These are phyloP conservation scores for Neofusicoccum cordaticola DNA, from an alignment of 2,329 filamentous ascomycete genomes.

Conservation along the genomic window DNA sequence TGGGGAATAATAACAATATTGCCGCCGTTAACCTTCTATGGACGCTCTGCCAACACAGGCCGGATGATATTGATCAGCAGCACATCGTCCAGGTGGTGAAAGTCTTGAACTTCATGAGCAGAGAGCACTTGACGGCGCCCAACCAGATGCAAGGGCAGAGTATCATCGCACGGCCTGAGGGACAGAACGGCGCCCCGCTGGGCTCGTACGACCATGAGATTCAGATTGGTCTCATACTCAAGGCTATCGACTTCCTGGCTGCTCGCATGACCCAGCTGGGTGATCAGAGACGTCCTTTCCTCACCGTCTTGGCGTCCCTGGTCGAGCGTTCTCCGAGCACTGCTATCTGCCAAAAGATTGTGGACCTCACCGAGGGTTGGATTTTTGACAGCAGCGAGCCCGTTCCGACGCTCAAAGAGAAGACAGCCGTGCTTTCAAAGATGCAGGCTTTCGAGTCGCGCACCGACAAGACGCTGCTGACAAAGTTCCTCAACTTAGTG, in stretches of 20 bases:
- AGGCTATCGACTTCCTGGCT: conserved; percentile 89
- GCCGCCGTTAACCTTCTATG: conserved; percentile 91
- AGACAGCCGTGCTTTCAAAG: conserved; percentile 97
- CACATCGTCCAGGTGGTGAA: conserved; percentile 91
- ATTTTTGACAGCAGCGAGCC: conserved; percentile 93
- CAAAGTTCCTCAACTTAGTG: conserved; percentile 91
- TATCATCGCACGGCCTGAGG: conserved; percentile 50
- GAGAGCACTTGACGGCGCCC: conserved; percentile 78
- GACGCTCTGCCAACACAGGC: conserved; percentile 82
- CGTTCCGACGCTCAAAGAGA: conserved; percentile 96
- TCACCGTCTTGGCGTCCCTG: conserved; percentile 89
- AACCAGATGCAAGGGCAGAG: conserved; percentile 42
- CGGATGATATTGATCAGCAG: conserved; percentile 75
- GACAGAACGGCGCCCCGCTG: conserved; percentile 56
- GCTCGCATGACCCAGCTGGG: conserved; percentile 89
- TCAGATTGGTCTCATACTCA: conserved; percentile 88
- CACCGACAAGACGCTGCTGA: conserved; percentile 77
- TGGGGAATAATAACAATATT: conserved; percentile 76
- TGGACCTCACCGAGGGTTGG: conserved; percentile 93
- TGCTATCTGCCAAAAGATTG: conserved; percentile 83
- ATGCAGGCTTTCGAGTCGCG: conserved; percentile 95
- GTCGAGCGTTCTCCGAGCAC: conserved; percentile 93
- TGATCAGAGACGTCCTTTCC: conserved; percentile 86
- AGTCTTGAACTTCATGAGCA: conserved; percentile 78
- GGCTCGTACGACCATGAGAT: conserved; percentile 78